These are phyloP conservation scores for Pseudopyricularia cyperi DNA, from an alignment of 2,329 filamentous ascomycete genomes.

Conservation along the genomic window DNA sequence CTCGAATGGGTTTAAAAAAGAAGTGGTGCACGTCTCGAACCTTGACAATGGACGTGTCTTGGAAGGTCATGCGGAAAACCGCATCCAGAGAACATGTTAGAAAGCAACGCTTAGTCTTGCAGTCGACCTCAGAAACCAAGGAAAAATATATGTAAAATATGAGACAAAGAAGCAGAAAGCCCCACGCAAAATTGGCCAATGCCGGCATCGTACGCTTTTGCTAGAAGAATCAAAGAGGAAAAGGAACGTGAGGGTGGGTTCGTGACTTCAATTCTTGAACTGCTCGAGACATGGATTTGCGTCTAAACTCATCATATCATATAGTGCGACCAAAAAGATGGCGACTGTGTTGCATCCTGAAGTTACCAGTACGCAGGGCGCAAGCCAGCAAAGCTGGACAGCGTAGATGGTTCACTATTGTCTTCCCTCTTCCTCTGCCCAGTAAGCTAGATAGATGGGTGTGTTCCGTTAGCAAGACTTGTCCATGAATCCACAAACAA, in stretches of 20 bases:
- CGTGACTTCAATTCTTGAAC: no score
- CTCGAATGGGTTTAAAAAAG: not conserved
- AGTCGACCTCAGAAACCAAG: no score
- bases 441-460: constrained; percentile 33
- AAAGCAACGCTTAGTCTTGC: no score
- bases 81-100: no score
- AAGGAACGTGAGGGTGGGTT: not conserved
- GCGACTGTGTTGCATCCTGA: not conserved
- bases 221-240: not conserved
- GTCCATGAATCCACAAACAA: not conserved
- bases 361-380: constrained; percentile 17
- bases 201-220: no score
- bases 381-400: constrained; percentile 37
- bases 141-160: no score
- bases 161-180: no score
- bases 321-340: not conserved
- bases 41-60: not conserved
- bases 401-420: constrained; percentile 30
- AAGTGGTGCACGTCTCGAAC: not conserved
- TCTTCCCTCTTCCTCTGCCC: constrained; percentile 62
- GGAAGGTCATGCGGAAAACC: no score
- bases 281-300: not conserved
- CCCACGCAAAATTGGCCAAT: no score
- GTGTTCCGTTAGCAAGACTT: not conserved
- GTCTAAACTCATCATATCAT: not conserved